These are phyloP conservation scores for Patellifolia procumbens DNA, from an alignment of 179 eudicot genomes.

Conservation along the genomic window DNA sequence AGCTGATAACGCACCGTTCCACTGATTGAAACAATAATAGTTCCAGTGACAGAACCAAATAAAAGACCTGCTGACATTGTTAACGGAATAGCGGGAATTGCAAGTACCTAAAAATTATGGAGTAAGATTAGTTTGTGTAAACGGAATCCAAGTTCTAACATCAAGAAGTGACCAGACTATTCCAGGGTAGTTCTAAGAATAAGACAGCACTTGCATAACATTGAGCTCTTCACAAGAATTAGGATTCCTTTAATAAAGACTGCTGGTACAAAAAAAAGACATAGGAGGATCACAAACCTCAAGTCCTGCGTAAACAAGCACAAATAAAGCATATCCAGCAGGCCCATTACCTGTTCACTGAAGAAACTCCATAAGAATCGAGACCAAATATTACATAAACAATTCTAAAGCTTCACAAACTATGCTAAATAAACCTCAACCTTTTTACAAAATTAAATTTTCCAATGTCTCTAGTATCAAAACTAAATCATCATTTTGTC, in stretches of 20 bases:
- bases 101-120: slow-evolving; percentile 57
- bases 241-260: neutral
- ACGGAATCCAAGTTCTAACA: neutral
- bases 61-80: slow-evolving; percentile 99
- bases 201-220: neutral
- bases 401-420: too few relatives aligned
- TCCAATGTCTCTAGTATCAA: neutral
- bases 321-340: slow-evolving; percentile 93
- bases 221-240: neutral
- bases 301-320: slow-evolving; percentile 92
- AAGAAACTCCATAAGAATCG: slow-evolving; percentile 21
- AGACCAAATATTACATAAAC: neutral
- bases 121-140: slow-evolving; percentile 6
- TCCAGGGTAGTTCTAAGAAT: neutral
- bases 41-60: slow-evolving; percentile 85
- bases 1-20: slow-evolving; percentile 71
- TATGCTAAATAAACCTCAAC: neutral
- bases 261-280: neutral
- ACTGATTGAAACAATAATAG: slow-evolving; percentile 87
- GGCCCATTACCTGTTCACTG: slow-evolving; percentile 82
- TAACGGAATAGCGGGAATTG: slow-evolving; percentile 96
- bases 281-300: slow-evolving; percentile 58
- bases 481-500: neutral
- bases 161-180: neutral
- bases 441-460: neutral